Conservation (phyloP, 2,329 filamentous ascomycete species). For the Talaromyces sp. region DNA sequence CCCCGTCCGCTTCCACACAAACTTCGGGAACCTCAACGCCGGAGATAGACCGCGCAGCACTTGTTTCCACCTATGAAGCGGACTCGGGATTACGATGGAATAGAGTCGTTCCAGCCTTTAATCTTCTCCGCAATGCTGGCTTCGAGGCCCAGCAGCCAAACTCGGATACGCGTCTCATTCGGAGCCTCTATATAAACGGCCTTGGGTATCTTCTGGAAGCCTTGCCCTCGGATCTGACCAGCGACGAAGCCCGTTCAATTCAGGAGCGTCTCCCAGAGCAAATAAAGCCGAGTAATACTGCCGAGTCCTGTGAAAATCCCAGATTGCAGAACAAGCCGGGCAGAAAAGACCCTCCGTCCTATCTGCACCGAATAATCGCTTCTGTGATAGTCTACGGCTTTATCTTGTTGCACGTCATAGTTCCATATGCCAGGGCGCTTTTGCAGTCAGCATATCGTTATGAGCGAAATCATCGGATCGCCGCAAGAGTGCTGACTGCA, state of each 20-base stretch:
- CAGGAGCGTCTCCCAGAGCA: slow-evolving; percentile 21
- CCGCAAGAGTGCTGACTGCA: slow-evolving; percentile 50
- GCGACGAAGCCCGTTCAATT: slow-evolving; percentile 25
- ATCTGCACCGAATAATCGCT: slow-evolving; percentile 57
- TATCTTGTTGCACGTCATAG: slow-evolving; percentile 53
- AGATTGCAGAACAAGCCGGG: not conserved
- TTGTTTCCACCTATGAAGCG: slow-evolving; percentile 20
- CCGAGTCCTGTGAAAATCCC: not conserved
- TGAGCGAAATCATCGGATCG: slow-evolving; percentile 63
- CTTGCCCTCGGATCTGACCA: slow-evolving; percentile 24
- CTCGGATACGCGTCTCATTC: slow-evolving; percentile 25
- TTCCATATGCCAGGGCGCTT: slow-evolving; percentile 56
- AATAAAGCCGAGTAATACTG: slow-evolving; percentile 10
- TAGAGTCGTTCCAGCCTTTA: slow-evolving; percentile 29
- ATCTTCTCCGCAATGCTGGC: slow-evolving; percentile 29
- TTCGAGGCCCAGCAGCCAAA: slow-evolving; percentile 29
- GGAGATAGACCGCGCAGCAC: not conserved
- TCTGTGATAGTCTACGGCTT: slow-evolving; percentile 54
- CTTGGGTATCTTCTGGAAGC: slow-evolving; percentile 34
- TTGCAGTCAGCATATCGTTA: slow-evolving; percentile 53
- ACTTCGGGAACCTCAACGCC: slow-evolving; percentile 9
- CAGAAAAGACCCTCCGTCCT: slow-evolving; percentile 29
- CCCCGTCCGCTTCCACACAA: slow-evolving; percentile 13
- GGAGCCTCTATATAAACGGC: slow-evolving; percentile 31
- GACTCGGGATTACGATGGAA: slow-evolving; percentile 31